Evolutionary conservation across 768 basidiomycete species (phyloP).

Genomic region (Leucogyrophana mollusca): DNA sequence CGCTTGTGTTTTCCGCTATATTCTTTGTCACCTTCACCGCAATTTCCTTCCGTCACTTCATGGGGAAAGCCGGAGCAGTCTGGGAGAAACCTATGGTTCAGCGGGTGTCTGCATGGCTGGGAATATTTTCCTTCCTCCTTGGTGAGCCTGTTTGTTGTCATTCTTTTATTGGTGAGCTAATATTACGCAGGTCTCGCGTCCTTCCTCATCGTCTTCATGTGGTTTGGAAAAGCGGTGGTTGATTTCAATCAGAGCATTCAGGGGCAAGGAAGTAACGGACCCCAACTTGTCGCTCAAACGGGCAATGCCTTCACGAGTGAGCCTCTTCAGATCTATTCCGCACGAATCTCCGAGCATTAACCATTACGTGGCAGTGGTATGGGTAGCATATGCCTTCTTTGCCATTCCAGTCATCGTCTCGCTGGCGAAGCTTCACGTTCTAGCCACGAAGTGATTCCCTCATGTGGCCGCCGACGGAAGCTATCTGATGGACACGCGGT

Average conservation of each 20-base stretch:
- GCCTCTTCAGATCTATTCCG: conserved; percentile 23
- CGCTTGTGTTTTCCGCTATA: conserved; percentile 51
- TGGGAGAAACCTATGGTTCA: conserved; percentile 62
- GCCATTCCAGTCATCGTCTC: conserved; percentile 68
- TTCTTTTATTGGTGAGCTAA: not conserved
- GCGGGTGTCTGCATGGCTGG: conserved; percentile 67
- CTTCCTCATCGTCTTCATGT: conserved; percentile 74
- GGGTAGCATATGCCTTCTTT: conserved; percentile 76
- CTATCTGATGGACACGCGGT: not conserved
- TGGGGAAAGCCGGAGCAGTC: conserved; percentile 48
- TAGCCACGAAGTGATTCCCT: conserved; percentile 38
- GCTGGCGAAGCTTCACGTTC: conserved; percentile 66
- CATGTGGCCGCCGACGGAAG: not conserved
- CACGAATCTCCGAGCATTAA: conserved; percentile 1
- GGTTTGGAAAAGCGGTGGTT: conserved; percentile 75
- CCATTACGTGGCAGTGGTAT: conserved; percentile 54
- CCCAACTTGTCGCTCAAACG: conserved; percentile 57
- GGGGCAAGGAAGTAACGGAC: conserved; percentile 50
- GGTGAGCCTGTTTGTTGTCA: conserved; percentile 49
- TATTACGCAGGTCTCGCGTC: conserved; percentile 54
- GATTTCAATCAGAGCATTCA: conserved; percentile 71
- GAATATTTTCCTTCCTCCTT: conserved; percentile 72
- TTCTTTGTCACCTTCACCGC: conserved; percentile 69
- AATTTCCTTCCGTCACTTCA: conserved; percentile 63
- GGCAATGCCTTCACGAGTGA: conserved; percentile 76